These are phyloP conservation scores for Cyclostephanos invisitatus DNA, from an alignment of 108 stramenopile genomes.

Conservation along the genomic window DNA sequence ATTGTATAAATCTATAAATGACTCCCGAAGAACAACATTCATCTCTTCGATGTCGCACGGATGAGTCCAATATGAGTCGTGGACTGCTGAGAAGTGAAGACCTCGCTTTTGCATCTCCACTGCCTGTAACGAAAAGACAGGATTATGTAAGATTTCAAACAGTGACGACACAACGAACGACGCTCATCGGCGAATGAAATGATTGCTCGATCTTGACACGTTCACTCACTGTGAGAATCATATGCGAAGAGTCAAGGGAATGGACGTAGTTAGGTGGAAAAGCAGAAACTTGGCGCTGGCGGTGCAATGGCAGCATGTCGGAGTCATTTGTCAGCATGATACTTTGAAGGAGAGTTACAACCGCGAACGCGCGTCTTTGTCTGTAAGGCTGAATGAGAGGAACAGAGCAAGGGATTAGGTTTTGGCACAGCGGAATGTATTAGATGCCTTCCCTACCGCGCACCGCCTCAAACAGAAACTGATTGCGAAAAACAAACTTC, in stretches of 20 bases:
- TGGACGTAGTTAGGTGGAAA: constrained; percentile 99
- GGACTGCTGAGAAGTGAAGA: constrained; percentile 95
- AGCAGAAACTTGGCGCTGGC: constrained; percentile 86
- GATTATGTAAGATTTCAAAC: not conserved
- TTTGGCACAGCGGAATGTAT: not conserved
- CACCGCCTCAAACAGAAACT: not conserved
- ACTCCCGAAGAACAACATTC: constrained; percentile 88
- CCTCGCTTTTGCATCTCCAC: constrained; percentile 92
- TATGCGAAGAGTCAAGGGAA: constrained; percentile 98
- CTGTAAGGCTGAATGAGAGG: constrained; percentile 98
- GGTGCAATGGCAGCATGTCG: constrained; percentile 89
- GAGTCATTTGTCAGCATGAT: constrained; percentile 77
- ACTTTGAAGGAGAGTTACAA: constrained; percentile 93
- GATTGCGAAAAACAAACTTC: too few species aligned
- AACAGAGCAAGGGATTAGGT: constrained; percentile 32
- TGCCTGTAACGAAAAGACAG: constrained; percentile 35
- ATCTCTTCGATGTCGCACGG: constrained; percentile 96
- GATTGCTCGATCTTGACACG: not conserved
- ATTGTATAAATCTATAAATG: constrained; percentile 95
- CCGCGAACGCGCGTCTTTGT: constrained; percentile 56
- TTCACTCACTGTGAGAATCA: constrained; percentile 89
- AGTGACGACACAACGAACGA: not conserved
- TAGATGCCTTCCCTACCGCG: not conserved
- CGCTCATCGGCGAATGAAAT: not conserved
- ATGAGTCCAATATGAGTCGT: constrained; percentile 99